These are phyloP conservation scores for Coprinopsis cinerea DNA, from an alignment of 768 basidiomycete species.

Conservation along the genomic window DNA sequence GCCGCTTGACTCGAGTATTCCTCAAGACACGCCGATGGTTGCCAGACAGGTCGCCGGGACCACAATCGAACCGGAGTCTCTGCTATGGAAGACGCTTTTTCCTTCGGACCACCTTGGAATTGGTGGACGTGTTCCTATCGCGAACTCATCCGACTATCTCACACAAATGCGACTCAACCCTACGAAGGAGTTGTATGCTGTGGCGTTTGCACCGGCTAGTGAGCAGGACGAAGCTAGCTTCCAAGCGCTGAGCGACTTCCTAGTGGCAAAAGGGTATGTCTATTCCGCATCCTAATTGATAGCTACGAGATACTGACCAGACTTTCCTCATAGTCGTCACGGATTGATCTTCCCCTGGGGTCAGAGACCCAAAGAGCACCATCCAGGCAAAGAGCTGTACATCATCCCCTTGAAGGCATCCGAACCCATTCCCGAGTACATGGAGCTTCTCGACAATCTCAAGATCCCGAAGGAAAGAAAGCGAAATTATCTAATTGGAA, in stretches of 20 bases:
- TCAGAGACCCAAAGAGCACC: conserved; percentile 59
- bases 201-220: conserved; percentile 57
- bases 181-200: conserved; percentile 73
- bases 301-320: conserved; percentile 9
- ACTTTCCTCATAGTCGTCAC: conserved; percentile 54
- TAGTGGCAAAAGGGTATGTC: conserved; percentile 65
- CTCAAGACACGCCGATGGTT: conserved; percentile 57
- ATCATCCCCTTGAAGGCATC: conserved; percentile 68
- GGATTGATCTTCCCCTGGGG: conserved; percentile 88
- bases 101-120: conserved; percentile 65
- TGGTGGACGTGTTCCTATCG: conserved; percentile 77
- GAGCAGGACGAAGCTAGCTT: conserved; percentile 45
- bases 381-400: conserved; percentile 83
- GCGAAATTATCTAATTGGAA: conserved; percentile 67
- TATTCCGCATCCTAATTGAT: background rate
- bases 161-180: conserved; percentile 72
- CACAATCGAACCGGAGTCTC: conserved; percentile 45
- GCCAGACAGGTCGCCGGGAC: conserved; percentile 82
- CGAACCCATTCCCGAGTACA: conserved; percentile 73
- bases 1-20: conserved; percentile 69
- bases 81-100: conserved; percentile 73
- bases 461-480: conserved; percentile 58
- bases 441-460: conserved; percentile 77
- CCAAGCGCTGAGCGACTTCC: conserved; percentile 55
- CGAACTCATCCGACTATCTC: conserved; percentile 73